phyloP scores from a whole-genome alignment of 805 yeast genomes.

The Ogataea haglerorum region DNA sequence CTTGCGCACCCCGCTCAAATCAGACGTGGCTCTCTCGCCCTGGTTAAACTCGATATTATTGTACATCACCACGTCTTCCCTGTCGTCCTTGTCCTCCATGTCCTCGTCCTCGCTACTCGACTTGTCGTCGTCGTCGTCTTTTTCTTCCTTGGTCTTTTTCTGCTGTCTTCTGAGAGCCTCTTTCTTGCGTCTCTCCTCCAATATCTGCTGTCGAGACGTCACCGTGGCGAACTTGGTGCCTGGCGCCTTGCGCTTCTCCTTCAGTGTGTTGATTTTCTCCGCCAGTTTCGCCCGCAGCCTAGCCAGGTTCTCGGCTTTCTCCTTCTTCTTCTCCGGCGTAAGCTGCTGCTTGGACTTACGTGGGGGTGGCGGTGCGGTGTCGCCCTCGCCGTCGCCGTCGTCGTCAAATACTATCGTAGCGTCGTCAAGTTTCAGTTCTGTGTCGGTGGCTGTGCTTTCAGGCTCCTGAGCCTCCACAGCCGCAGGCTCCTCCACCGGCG shows the following conservation, averaged over 20 bases:
- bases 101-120: constrained; percentile 38
- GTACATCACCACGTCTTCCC: constrained; percentile 56
- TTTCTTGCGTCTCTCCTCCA: constrained; percentile 59
- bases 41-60: constrained; percentile 81
- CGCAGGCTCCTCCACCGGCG: constrained; percentile 2
- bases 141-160: constrained; percentile 18
- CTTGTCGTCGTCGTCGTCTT: constrained; percentile 33
- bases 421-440: not conserved
- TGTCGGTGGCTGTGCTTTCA: not conserved
- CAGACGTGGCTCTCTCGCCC: constrained; percentile 76
- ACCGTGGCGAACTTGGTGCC: constrained; percentile 86
- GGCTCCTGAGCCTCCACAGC: not conserved
- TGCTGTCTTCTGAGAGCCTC: constrained; percentile 36
- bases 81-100: constrained; percentile 34
- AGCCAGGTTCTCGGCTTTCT: constrained; percentile 52
- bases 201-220: constrained; percentile 73
- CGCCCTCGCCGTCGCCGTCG: constrained; percentile 60
- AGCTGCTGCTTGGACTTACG: constrained; percentile 24
- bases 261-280: constrained; percentile 62
- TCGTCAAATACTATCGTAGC: constrained; percentile 51
- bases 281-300: constrained; percentile 78
- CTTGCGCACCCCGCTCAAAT: constrained; percentile 55
- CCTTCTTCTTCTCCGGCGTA: constrained; percentile 47
- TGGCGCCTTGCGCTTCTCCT: constrained; percentile 86
- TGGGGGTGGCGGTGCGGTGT: constrained; percentile 16